Evolutionary conservation across 495 filamentous ascomycete genomes (phyloP).

Genomic region (Evernia prunastri): DNA sequence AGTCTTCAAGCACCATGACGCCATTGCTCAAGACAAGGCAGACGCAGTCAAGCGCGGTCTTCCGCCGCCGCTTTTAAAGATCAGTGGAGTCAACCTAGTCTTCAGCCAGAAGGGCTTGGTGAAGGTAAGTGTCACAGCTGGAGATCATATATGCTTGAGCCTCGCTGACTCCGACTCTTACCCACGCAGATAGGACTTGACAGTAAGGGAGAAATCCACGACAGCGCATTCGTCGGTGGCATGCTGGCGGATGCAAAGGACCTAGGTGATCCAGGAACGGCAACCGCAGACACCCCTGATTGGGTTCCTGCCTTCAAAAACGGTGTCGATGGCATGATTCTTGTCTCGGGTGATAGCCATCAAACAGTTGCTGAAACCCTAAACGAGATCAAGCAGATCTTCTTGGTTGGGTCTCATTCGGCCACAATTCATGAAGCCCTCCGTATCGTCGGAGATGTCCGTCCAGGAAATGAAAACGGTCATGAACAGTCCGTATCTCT

Average conservation of each 20-base stretch:
- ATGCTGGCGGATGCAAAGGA: constrained; percentile 26
- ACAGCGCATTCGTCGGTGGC: constrained; percentile 24
- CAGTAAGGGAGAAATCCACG: constrained; percentile 17
- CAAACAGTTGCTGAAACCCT: constrained; percentile 23
- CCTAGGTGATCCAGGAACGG: constrained; percentile 26
- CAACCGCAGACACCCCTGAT: constrained; percentile 13
- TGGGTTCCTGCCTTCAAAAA: constrained; percentile 32
- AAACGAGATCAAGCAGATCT: constrained; percentile 26
- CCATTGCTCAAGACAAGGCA: constrained; percentile 18
- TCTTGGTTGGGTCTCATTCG: constrained; percentile 15
- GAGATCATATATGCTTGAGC: not conserved
- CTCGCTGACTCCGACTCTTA: constrained; percentile 7
- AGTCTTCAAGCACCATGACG: constrained; percentile 18
- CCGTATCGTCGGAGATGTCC: constrained; percentile 28
- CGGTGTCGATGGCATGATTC: constrained; percentile 32
- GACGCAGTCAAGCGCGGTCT: constrained; percentile 6
- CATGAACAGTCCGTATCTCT: constrained; percentile 34
- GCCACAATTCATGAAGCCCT: constrained; percentile 29
- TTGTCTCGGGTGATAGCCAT: constrained; percentile 28
- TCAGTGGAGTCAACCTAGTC: constrained; percentile 29
- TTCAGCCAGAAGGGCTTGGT: constrained; percentile 32
- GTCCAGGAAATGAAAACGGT: constrained; percentile 31
- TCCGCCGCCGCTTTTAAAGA: constrained; percentile 14
- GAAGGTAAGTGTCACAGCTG: constrained; percentile 24
- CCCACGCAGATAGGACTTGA: constrained; percentile 29